A percentile compares a stretch with the other conserved stretches of the same genome.
Conservation (phyloP, 352 stramenopile genomes). For the Elongisporangium anandrum region DNA sequence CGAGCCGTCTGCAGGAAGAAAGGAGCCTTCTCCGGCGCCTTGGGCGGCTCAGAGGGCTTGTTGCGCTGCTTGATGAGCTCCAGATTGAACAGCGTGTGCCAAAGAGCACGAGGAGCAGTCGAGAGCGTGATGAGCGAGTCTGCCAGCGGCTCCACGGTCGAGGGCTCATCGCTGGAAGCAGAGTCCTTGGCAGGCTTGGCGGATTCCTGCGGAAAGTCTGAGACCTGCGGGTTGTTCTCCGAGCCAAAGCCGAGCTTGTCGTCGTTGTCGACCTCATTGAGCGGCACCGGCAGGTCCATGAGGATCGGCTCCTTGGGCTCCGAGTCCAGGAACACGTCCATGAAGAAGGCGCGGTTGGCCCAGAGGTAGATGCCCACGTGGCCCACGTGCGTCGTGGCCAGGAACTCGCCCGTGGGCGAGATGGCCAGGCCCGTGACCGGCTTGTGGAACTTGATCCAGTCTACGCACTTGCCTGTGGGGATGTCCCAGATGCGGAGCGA, state of each 20-base stretch:
- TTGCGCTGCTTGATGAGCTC: slow-evolving; percentile 96
- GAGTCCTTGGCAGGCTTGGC: slow-evolving; percentile 43
- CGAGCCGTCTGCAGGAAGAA: slow-evolving; percentile 94
- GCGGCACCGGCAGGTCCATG: slow-evolving; percentile 90
- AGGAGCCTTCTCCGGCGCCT: slow-evolving; percentile 91
- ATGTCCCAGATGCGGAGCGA: slow-evolving; percentile 93
- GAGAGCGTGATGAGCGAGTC: slow-evolving; percentile 71
- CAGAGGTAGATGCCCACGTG: slow-evolving; percentile 93
- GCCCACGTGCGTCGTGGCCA: slow-evolving; percentile 92
- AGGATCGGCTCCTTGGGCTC: slow-evolving; percentile 68
- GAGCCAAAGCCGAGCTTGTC: slow-evolving; percentile 49
- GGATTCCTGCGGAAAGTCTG: slow-evolving; percentile 30
- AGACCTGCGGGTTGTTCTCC: slow-evolving; percentile 46
- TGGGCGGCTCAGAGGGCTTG: slow-evolving; percentile 92
- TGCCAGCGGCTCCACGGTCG: slow-evolving; percentile 52
- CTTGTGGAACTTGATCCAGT: slow-evolving; percentile 94
- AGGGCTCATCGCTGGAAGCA: slow-evolving; percentile 27
- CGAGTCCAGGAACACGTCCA: slow-evolving; percentile 79
- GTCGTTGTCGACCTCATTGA: slow-evolving; percentile 81
- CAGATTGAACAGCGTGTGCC: slow-evolving; percentile 89
- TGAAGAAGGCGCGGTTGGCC: slow-evolving; percentile 94
- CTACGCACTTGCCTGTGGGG: slow-evolving; percentile 92
- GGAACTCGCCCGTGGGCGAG: slow-evolving; percentile 94
- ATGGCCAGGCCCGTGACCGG: slow-evolving; percentile 89
- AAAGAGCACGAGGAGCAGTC: slow-evolving; percentile 77